Base-by-base conservation (phyloP, 176 grass and related monocot genomes). In the Lolium multiflorum region DNA sequence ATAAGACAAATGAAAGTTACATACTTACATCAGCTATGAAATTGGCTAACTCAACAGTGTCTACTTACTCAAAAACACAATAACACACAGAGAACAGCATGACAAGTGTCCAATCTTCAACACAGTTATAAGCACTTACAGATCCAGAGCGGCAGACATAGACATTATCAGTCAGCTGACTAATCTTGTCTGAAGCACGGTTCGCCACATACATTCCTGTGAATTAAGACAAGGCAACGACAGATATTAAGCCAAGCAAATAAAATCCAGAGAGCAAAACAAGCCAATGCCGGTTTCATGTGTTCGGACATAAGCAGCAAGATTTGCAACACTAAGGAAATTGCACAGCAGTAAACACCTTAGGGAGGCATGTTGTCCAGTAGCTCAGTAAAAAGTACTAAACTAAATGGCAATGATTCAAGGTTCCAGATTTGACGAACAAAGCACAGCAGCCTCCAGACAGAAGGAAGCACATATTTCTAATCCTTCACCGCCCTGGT, bases 121-220 rank as follows among this genome's bases (percentile, higher is more conserved):
- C 86, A 65, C 31, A 35, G 31, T 35, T 28, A 62, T 3, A 57
- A 49, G 4, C 50, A 84, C 87, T 97, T 95, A 97, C 95, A 81
- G 95, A 98, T 93, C 95, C 95, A 90, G 91, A 98, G 59, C 93
- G 89, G 65, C 95, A 98, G 22, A 98, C 80, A 64, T 90, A 95
- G n/a, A 98, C 93, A 85, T 95, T 98, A 49, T 98, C 95, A 25
- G 95, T 98, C 60, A 98, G 77, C 80, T 87, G 85, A 15, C 93
- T 92, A 54, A 98, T 98, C 83, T 98, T 98, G 80, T 98, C 95
- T 0, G 95, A 98, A 11, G 93, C 93, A 82, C 95, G 90, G 79
- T 98, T 98, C 0, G 95, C 95, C 6, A 98, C 95, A 79, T 96
- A 96, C 94, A 94, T 94, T 67, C 97, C 97, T 99, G 79, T 16